phyloP scores from a whole-genome alignment of 352 stramenopile species.

The Plasmopara muralis region DNA sequence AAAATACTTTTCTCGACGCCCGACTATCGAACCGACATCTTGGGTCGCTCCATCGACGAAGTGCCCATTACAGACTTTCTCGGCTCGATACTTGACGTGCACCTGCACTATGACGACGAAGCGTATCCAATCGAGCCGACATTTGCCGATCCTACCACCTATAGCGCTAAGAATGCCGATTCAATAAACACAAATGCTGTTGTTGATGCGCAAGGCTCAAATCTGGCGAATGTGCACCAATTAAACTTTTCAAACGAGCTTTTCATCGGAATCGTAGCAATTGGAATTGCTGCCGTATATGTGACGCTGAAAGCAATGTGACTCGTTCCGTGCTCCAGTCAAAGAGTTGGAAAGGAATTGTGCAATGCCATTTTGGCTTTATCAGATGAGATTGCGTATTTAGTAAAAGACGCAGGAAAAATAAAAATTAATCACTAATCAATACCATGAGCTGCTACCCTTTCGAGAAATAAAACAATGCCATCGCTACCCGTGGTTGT shows the following conservation, averaged over 20 bases:
- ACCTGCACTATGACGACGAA: slow-evolving; percentile 65
- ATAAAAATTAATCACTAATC: not conserved
- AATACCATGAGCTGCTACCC: not conserved
- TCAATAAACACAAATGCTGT: slow-evolving; percentile 2
- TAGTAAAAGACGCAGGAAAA: not conserved
- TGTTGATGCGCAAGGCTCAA: not conserved
- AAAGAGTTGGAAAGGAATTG: not conserved
- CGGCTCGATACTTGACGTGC: slow-evolving; percentile 78
- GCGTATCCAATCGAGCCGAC: slow-evolving; percentile 59
- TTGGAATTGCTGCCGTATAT: slow-evolving; percentile 20
- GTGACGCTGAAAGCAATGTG: slow-evolving; percentile 40
- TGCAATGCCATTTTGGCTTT: not conserved
- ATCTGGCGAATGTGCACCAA: not conserved
- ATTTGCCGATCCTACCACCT: not conserved
- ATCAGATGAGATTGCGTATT: not conserved
- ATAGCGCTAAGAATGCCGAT: not conserved
- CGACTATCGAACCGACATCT: slow-evolving; percentile 68
- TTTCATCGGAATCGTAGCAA: slow-evolving; percentile 18
- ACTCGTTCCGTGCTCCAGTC: not conserved
- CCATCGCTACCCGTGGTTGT: slow-evolving; percentile 19
- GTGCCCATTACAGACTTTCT: slow-evolving; percentile 86
- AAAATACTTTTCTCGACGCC: slow-evolving; percentile 78
- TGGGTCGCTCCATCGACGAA: slow-evolving; percentile 58
- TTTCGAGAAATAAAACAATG: slow-evolving; percentile 11
- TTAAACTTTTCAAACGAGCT: slow-evolving; percentile 53